A percentile compares a stretch with the other conserved stretches of the same genome.
These are phyloP conservation scores for Rhynchosporium agropyri DNA, from an alignment of 2,329 filamentous ascomycete genomes.

Conservation along the genomic window DNA sequence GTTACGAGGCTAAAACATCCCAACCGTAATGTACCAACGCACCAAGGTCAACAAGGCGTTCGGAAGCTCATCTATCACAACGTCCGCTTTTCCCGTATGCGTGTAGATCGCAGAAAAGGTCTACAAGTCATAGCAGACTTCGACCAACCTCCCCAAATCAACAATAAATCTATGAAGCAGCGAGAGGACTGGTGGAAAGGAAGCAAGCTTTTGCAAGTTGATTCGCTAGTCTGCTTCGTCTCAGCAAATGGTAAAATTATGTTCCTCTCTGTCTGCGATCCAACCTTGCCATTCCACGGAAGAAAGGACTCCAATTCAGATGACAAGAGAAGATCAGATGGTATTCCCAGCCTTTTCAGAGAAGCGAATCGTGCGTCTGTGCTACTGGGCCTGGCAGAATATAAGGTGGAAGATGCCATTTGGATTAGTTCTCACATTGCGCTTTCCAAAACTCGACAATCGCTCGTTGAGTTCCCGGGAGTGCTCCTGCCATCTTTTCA, in stretches of 20 bases:
- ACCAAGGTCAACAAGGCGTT: conserved; percentile 43
- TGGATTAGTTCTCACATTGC: conserved; percentile 31
- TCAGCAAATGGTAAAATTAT: conserved; percentile 45
- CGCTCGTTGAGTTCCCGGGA: conserved; percentile 63
- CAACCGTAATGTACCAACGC: conserved; percentile 46
- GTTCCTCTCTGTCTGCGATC: conserved; percentile 48
- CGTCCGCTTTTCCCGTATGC: conserved; percentile 28
- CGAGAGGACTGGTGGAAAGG: conserved; percentile 55
- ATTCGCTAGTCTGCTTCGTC: conserved; percentile 54
- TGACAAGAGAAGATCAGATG: conserved; percentile 27
- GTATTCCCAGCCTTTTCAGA: conserved; percentile 36
- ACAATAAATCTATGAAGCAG: conserved; percentile 31
- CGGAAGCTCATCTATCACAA: conserved; percentile 39
- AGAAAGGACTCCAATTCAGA: conserved; percentile 28
- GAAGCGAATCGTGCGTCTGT: conserved; percentile 39
- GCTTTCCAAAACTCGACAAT: conserved; percentile 30
- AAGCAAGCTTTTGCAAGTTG: conserved; percentile 52
- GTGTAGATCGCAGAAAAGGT: conserved; percentile 42
- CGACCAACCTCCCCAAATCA: conserved; percentile 46
- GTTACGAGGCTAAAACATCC: conserved; percentile 41
- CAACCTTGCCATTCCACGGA: conserved; percentile 18
- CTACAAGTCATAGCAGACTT: conserved; percentile 51
- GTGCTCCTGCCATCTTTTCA: conserved; percentile 60
- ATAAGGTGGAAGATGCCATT: conserved; percentile 31
- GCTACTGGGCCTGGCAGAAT: conserved; percentile 38